Base-by-base conservation (phyloP, 129 eudicot species). In the Gnaphalium uliginosum region DNA sequence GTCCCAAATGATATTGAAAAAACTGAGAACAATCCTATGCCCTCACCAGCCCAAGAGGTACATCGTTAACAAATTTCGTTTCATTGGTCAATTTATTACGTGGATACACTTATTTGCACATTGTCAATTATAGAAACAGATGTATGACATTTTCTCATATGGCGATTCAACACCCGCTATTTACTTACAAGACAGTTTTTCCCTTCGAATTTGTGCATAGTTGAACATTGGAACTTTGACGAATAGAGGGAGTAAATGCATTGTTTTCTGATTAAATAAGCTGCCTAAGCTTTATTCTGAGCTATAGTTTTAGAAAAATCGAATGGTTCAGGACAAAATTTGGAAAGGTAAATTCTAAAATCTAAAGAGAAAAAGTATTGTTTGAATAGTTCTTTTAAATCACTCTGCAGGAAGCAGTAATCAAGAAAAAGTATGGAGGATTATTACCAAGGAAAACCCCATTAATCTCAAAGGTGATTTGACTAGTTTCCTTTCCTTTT, bases 371-470 rank as follows among this genome's bases (percentile, higher is more conserved):
- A 62, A 13, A 6, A 59, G 4, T 22, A 29, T 22, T 13, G n/a
- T 74, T 66, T 26, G 0, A 65, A 10, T 29, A 29, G 24, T 21
- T 51, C 9, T 66, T 51, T 59, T 37, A 29, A 35, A 33, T 70
- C 58, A 46, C 23, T 27, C 13, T 67, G 78, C 83, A 92, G 96
- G 96, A 85, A 78, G 88, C 82, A 71, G 79, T 81, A 15, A 79
- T 92, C 64, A 93, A 90, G 98, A 93, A 88, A 81, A 93, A 93
- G 86, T 93, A 93, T 71, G 98, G 98, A 67, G 96, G 96, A 29
- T 77, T 93, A 69, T 30, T 90, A 68, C 90, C 89, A 32, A 88
- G 84, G 85, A 93, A 88, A 76, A 81, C 84, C 66, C 94, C 96
- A 13, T 72, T 93, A 54, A 93, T 93, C 73, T 86, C 98, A 14